phyloP scores from a whole-genome alignment of 257 asterid genomes.

The Plantago major region DNA sequence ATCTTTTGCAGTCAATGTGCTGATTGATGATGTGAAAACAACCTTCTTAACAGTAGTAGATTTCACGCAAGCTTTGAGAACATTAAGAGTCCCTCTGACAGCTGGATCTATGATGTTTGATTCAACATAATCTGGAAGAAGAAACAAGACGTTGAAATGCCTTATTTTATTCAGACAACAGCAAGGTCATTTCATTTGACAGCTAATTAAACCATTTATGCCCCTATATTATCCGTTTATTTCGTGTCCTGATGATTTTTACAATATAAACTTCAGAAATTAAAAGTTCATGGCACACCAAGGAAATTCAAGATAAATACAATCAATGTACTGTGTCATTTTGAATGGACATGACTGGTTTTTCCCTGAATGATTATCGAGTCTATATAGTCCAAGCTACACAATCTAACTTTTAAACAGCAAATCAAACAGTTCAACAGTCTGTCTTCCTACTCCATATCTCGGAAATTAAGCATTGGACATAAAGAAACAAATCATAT shows the following conservation, averaged over 20 bases:
- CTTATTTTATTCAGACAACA: no score
- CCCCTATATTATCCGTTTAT: no score
- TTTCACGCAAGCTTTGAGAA: constrained; percentile 64
- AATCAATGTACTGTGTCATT: not conserved
- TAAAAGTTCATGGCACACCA: no score
- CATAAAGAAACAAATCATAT: not conserved
- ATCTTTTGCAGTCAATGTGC: constrained; percentile 81
- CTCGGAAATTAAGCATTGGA: not conserved
- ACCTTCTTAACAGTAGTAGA: constrained; percentile 41
- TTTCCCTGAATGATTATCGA: not conserved
- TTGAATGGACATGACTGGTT: not conserved
- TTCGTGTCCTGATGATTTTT: no score
- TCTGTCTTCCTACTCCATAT: no score
- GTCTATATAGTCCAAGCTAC: not conserved
- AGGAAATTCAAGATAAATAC: no score
- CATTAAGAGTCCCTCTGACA: constrained; percentile 55
- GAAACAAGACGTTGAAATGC: constrained; percentile 6
- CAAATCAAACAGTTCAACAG: no score
- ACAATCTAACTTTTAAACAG: not conserved
- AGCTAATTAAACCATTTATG: no score
- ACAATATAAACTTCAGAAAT: no score
- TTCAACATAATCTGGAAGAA: constrained; percentile 43
- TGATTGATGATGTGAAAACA: constrained; percentile 72
- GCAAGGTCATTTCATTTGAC: no score
- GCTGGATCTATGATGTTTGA: constrained; percentile 58